These are phyloP conservation scores for Phytophthora capsici DNA, from an alignment of 352 stramenopile species.

Conservation along the genomic window DNA sequence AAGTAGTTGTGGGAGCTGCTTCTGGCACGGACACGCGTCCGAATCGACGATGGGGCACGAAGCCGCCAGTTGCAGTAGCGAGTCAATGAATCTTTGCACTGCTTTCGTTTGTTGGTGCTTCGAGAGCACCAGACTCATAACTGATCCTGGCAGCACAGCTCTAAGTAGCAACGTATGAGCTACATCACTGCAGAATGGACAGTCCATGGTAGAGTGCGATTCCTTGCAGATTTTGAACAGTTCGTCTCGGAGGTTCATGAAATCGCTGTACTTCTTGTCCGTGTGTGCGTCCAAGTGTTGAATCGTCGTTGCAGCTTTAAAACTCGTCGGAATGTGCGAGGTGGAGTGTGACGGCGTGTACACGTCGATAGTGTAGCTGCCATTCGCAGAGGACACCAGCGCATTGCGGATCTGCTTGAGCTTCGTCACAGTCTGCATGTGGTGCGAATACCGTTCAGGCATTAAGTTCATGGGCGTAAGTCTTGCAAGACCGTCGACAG, in stretches of 20 bases:
- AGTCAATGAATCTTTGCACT: conserved; percentile 24
- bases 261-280: conserved; percentile 33
- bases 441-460: conserved; percentile 37
- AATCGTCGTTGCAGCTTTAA: background rate
- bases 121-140: conserved; percentile 20
- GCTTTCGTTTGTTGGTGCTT: conserved; percentile 18
- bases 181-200: conserved; percentile 42
- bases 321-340: conserved; percentile 6
- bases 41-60: conserved; percentile 2
- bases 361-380: conserved; percentile 20
- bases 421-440: conserved; percentile 35
- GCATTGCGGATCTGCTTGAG: conserved; percentile 29
- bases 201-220: conserved; percentile 22
- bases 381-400: background rate
- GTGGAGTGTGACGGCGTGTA: conserved; percentile 23
- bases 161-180: conserved; percentile 33
- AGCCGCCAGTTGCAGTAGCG: conserved; percentile 11
- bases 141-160: conserved; percentile 16
- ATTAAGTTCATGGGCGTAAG: conserved; percentile 28
- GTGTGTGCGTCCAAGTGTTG: conserved; percentile 15
- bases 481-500: conserved; percentile 3
- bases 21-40: conserved; percentile 25
- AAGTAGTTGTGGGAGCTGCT: conserved; percentile 17
- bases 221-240: conserved; percentile 24
- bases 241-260: conserved; percentile 44